Evolutionary conservation across 192 early-diverging fungal species (phyloP), one percentile per base, ranked within the genome.

Genomic region (Dissophora ornata): DNA sequence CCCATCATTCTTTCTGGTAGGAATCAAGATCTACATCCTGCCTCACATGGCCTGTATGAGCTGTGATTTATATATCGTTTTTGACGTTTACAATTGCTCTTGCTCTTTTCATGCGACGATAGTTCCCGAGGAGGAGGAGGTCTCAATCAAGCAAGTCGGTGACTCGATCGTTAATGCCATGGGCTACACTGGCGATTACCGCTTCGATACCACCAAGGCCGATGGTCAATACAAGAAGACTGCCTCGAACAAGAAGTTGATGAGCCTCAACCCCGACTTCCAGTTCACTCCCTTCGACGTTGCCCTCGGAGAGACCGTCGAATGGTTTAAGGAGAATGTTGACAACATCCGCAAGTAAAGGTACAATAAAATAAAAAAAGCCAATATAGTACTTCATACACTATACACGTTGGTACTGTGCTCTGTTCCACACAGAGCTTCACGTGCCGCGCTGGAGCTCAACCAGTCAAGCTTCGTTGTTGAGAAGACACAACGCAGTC

Each of bases 151-250:
- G 71, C 79, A 90, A 67, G 88, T 94, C 36, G 92, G 91, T 46
- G 88, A 92, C 60, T 71, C 82, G n/a, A 92, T 94, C 61, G 92
- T 91, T 32, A 79, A 84, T 21, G 85, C 87, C 21, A 74, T 94
- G 78, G 86, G 71, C 18, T 94, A 90, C 81, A 54, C 82, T 57
- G 92, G 91, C 1, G 79, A 84, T 25, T 84, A 90, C 78, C 50
- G 82, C 56, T 94, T 91, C 78, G 93, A 94, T 82, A 85, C 85
- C 40, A 81, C 84, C 29, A 87, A 86, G 68, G 82, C 90, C 21
- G 93, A 94, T 78, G 93, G 92, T 36, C 93, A 94, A 75, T 91
- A 80, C 66, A 94, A 93, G 77, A 94, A 93, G 87, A 93, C 93
- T 34, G 93, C 93, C 29, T 91, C 84, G n/a, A 94, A 94, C 67